These are phyloP conservation scores for Silene vulgaris DNA, from an alignment of 179 eudicot species.

Conservation along the genomic window DNA sequence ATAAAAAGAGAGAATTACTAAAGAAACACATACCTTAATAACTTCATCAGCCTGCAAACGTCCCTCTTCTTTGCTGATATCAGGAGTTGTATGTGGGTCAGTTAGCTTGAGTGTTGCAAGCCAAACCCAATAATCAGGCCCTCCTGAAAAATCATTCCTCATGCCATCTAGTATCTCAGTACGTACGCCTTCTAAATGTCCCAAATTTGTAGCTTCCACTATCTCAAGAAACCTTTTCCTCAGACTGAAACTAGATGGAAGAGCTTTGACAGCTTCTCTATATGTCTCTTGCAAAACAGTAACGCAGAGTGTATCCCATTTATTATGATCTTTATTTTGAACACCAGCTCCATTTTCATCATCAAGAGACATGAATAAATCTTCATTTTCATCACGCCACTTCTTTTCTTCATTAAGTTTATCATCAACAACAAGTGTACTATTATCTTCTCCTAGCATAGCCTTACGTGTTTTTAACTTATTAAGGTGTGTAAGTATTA, in stretches of 20 bases:
- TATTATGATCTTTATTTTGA: slow-evolving; percentile 42
- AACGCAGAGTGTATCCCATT: slow-evolving; percentile 44
- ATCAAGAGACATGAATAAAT: slow-evolving; percentile 59
- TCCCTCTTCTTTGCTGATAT: slow-evolving; percentile 29
- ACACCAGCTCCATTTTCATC: slow-evolving; percentile 37
- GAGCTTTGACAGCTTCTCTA: slow-evolving; percentile 56
- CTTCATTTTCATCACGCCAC: slow-evolving; percentile 80
- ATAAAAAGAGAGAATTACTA: background rate
- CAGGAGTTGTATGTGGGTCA: slow-evolving; percentile 25
- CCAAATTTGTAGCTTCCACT: slow-evolving; percentile 60
- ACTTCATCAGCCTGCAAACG: slow-evolving; percentile 45
- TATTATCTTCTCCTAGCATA: slow-evolving; percentile 67
- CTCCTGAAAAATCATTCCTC: slow-evolving; percentile 64
- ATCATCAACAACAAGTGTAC: slow-evolving; percentile 42
- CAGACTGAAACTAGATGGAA: slow-evolving; percentile 61
- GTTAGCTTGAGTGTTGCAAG: slow-evolving; percentile 50
- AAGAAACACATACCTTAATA: slow-evolving; percentile 45
- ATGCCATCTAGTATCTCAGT: slow-evolving; percentile 61
- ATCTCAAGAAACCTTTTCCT: slow-evolving; percentile 67
- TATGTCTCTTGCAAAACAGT: slow-evolving; percentile 58
- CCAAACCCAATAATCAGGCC: slow-evolving; percentile 81
- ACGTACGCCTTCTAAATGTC: slow-evolving; percentile 66
- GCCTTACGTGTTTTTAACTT: slow-evolving; percentile 73
- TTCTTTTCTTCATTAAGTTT: slow-evolving; percentile 40
- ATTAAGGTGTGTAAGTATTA: slow-evolving; percentile 87